These are phyloP conservation scores for Calocera viscosa DNA, from an alignment of 768 basidiomycete genomes.

Conservation along the genomic window DNA sequence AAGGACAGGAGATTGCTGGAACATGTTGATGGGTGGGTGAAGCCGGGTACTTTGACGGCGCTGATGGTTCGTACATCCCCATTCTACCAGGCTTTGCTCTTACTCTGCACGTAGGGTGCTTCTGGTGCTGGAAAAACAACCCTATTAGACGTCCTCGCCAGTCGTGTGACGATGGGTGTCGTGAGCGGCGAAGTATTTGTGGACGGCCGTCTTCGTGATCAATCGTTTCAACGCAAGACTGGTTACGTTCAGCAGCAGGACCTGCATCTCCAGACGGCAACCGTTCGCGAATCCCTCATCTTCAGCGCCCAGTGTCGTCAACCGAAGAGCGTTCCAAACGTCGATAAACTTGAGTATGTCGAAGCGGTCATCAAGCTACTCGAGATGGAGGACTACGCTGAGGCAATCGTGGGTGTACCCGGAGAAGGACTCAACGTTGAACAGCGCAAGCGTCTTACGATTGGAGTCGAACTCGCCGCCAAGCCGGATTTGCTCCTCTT, in stretches of 20 bases:
- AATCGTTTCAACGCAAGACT: conserved; percentile 31
- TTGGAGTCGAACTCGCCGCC: conserved; percentile 76
- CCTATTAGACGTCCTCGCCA: conserved; percentile 60
- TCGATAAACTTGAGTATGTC: conserved; percentile 63
- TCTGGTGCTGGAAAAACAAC: conserved; percentile 55
- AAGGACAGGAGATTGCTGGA: conserved; percentile 42
- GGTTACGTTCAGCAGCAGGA: conserved; percentile 84
- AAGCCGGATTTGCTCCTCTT: conserved; percentile 64
- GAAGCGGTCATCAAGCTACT: conserved; percentile 66
- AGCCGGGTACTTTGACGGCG: conserved; percentile 70
- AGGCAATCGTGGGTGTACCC: conserved; percentile 66
- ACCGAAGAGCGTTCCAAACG: conserved; percentile 46
- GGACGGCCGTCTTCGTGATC: too few relatives aligned
- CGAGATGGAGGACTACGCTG: conserved; percentile 71
- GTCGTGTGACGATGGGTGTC: conserved; percentile 53
- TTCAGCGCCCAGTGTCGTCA: conserved; percentile 74
- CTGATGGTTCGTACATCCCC: too few relatives aligned
- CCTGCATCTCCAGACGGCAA: conserved; percentile 61
- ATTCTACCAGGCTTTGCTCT: too few relatives aligned
- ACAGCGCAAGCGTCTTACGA: conserved; percentile 68
- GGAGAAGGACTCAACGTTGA: conserved; percentile 50
- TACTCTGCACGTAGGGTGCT: too few relatives aligned
- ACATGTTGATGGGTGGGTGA: conserved; percentile 68
- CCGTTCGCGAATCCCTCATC: conserved; percentile 66
- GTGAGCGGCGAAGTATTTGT: conserved; percentile 55